A percentile compares a stretch with the other conserved stretches of the same genome.
phyloP scores from a whole-genome alignment of 768 basidiomycete genomes.

The Leccinum variicolor region DNA sequence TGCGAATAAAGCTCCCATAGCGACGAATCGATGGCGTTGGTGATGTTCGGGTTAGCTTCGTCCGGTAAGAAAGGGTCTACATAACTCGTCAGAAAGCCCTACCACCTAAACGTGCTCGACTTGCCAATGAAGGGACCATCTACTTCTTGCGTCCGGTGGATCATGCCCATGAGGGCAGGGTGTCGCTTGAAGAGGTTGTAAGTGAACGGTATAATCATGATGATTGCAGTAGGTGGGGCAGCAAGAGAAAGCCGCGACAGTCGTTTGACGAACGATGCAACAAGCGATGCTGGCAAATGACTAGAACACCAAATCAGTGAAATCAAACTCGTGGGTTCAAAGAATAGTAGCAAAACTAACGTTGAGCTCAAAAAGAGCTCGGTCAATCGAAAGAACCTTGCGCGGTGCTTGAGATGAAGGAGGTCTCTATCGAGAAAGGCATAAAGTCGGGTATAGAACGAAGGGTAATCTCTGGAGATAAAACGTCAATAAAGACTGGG shows the following conservation, averaged over 20 bases:
- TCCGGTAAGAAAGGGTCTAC: conserved; percentile 66
- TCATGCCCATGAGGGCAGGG: conserved; percentile 89
- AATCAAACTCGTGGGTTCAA: background rate
- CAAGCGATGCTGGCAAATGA: conserved; percentile 84
- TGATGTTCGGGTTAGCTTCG: conserved; percentile 71
- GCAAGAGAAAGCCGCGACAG: conserved; percentile 78
- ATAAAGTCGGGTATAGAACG: conserved; percentile 91
- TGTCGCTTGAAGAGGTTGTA: conserved; percentile 94
- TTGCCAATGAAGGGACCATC: conserved; percentile 35
- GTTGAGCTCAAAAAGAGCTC: conserved; percentile 91
- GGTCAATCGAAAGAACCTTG: conserved; percentile 90
- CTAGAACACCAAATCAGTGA: conserved; percentile 36
- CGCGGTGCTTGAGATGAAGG: conserved; percentile 88
- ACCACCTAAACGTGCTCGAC: conserved; percentile 1
- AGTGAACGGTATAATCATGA: conserved; percentile 89
- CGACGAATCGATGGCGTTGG: conserved; percentile 81
- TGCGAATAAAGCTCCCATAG: conserved; percentile 90
- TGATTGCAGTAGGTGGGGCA: conserved; percentile 86
- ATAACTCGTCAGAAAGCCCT: conserved; percentile 1
- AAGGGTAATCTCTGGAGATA: conserved; percentile 80
- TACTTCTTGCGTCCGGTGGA: conserved; percentile 60
- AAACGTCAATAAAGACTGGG: background rate
- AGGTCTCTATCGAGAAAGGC: conserved; percentile 84
- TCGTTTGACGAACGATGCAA: conserved; percentile 94
- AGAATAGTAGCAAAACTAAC: conserved; percentile 45